Evolutionary conservation across 1,284 basidiomycete genomes (phyloP).

Genomic region (Tylopilus sp.): DNA sequence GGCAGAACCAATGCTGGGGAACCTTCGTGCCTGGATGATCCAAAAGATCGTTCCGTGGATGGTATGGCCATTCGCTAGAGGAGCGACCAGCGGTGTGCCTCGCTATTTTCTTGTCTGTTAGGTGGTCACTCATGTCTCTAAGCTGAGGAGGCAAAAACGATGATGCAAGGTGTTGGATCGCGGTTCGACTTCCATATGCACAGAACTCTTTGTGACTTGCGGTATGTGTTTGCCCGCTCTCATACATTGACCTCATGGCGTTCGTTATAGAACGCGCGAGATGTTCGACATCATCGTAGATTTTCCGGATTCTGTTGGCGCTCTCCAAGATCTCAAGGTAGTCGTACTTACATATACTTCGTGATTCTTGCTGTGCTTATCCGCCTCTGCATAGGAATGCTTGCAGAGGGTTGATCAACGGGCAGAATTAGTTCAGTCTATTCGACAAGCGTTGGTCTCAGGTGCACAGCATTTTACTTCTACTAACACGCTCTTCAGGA

Average conservation of each 20-base stretch:
- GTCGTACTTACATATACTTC: background rate
- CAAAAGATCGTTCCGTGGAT: slow-evolving; percentile 81
- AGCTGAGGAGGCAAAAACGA: slow-evolving; percentile 67
- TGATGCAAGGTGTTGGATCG: slow-evolving; percentile 79
- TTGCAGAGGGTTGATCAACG: slow-evolving; percentile 77
- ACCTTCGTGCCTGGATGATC: slow-evolving; percentile 71
- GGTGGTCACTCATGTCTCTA: slow-evolving; percentile 20
- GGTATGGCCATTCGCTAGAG: slow-evolving; percentile 70
- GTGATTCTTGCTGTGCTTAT: slow-evolving; percentile 1
- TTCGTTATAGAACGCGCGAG: slow-evolving; percentile 64
- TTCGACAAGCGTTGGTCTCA: slow-evolving; percentile 63
- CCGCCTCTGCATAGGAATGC: slow-evolving; percentile 52
- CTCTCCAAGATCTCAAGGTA: slow-evolving; percentile 85
- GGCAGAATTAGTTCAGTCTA: slow-evolving; percentile 59
- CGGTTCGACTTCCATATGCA: slow-evolving; percentile 90
- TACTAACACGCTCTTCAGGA: slow-evolving; percentile 44
- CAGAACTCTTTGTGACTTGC: slow-evolving; percentile 80
- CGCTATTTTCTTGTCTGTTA: slow-evolving; percentile 18
- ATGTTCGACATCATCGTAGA: slow-evolving; percentile 96
- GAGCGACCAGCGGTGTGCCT: slow-evolving; percentile 50
- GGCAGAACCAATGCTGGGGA: slow-evolving; percentile 61
- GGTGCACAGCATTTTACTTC: background rate
- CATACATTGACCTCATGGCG: background rate
- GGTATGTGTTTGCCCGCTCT: slow-evolving; percentile 47
- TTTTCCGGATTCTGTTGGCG: slow-evolving; percentile 83